Evolutionary conservation across 768 basidiomycete species (phyloP), one percentile per base, ranked within the genome.

Genomic region (Phanerochaete sordida): DNA sequence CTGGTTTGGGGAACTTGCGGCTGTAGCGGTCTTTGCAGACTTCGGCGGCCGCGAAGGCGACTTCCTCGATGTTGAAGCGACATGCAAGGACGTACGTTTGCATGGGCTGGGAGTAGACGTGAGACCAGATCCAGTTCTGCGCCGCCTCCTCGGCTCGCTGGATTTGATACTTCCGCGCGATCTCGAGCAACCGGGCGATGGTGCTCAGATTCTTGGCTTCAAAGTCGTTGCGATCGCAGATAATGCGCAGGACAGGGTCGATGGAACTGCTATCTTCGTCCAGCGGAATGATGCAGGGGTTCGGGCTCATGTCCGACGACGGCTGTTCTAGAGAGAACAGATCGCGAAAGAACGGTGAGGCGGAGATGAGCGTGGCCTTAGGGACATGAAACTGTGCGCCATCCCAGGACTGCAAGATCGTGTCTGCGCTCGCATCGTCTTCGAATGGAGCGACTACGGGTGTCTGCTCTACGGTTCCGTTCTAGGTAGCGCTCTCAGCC

Each of bases 161-260:
- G 48, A 71, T 56, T 30, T 67, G 59, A 61, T 69, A 71, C 45
- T 65, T 70, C 31, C 60, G 53, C 1, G 69, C 69, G 1, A 66
- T 63, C 33, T 64, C 65, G 23, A 71, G 45, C 13, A 68, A 55
- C 31, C 57, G 46, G n/a, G 59, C 54, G 11, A 70, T 30, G 31
- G 49, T 21, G 7, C n/a, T 37, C 11, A 65, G 30, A 15, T 58
- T 49, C 16, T 49, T 24, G 26, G 63, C 11, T 16, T 26, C 27
- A 1, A 65, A 61, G 19, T 60, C 47, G 16, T 26, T n/a, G 9
- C 64, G 26, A 23, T 64, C 60, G 50, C 66, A 68, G 56, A 57
- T 66, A 24, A 72, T 47, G 1, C 64, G 61, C 12, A 72, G 58
- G 13, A 71, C 45, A 3, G 24, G 35, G 13, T 67, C 64, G 9